These are phyloP conservation scores for Vitis hybrid DNA, from an alignment of 177 flowering plant genomes.

Conservation along the genomic window DNA sequence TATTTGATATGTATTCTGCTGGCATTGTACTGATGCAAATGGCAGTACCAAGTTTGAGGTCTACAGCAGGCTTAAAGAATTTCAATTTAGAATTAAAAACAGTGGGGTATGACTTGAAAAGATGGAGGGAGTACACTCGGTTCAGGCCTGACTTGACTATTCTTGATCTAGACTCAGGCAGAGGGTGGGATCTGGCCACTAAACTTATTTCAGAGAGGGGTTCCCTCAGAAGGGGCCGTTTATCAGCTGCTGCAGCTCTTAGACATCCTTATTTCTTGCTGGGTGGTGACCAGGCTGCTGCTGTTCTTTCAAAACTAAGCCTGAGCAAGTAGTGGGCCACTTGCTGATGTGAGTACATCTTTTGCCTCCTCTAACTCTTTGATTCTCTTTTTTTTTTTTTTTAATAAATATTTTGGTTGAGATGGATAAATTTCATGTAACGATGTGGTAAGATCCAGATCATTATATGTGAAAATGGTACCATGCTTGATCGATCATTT, in stretches of 20 bases:
- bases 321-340: conserved; percentile 38
- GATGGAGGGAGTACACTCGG: conserved; percentile 81
- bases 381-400: not conserved
- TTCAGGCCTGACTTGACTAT: conserved; percentile 70
- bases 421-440: too few species aligned
- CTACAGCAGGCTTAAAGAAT: conserved; percentile 75
- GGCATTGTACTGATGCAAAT: conserved; percentile 89
- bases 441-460: too few species aligned
- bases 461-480: too few species aligned
- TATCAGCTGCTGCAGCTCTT: conserved; percentile 92
- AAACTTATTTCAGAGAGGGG: conserved; percentile 90
- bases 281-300: conserved; percentile 94
- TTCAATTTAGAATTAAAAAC: conserved; percentile 74
- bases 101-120: conserved; percentile 67
- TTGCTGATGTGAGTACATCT: conserved; percentile 21
- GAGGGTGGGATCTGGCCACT: conserved; percentile 94
- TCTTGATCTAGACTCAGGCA: conserved; percentile 87
- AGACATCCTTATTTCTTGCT: conserved; percentile 96
- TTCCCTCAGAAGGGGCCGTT: conserved; percentile 73
- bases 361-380: not conserved
- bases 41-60: conserved; percentile 83
- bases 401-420: too few species aligned
- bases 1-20: conserved; percentile 95
- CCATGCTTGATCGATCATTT: too few species aligned
- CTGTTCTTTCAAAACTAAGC: conserved; percentile 81